Percentiles rank a stretch among this genome's conserved stretches.
These are phyloP conservation scores for Saitozyma podzolica DNA, from an alignment of 768 basidiomycete genomes.

Conservation along the genomic window DNA sequence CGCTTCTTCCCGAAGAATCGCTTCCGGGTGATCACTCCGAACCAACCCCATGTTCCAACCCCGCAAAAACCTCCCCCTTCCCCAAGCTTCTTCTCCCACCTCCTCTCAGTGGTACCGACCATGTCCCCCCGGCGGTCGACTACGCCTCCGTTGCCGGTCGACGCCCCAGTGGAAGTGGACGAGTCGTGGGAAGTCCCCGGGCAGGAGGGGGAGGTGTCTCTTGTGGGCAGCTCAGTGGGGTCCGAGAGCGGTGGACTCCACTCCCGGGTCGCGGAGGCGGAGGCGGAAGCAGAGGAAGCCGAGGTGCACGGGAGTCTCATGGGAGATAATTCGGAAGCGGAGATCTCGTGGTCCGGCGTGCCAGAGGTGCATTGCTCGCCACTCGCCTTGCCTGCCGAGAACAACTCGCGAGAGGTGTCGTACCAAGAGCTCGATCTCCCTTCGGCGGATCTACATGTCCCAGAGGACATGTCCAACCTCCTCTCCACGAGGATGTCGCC, in stretches of 20 bases:
- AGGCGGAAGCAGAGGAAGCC: conserved; percentile 5
- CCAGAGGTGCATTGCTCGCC: conserved; percentile 35
- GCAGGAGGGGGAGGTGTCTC: conserved; percentile 44
- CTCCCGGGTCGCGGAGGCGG: conserved; percentile 15
- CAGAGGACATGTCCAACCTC: conserved; percentile 44
- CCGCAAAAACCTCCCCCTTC: conserved; percentile 25
- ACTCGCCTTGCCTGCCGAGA: conserved; percentile 22
- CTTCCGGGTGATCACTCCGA: conserved; percentile 46
- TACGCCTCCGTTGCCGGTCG: conserved; percentile 2
- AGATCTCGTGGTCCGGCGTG: conserved; percentile 37
- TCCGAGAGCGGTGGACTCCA: conserved; percentile 3
- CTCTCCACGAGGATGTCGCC: conserved; percentile 26
- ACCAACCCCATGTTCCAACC: conserved; percentile 18
- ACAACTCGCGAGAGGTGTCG: conserved; percentile 20
- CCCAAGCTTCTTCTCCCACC: conserved; percentile 41
- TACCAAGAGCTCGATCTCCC: conserved; percentile 27
- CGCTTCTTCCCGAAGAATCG: conserved; percentile 49
- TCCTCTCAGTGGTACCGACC: conserved; percentile 36
- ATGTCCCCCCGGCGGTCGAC: conserved; percentile 32
- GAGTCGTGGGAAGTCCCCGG: conserved; percentile 46
- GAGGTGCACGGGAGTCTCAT: too few relatives aligned
- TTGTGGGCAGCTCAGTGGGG: conserved; percentile 30
- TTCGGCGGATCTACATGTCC: conserved; percentile 24
- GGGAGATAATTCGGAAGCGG: background rate
- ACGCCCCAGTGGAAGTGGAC: conserved; percentile 10